Evolutionary conservation across 148 eudicot genomes (phyloP).

Genomic region (Fagopyrum homotropicum): DNA sequence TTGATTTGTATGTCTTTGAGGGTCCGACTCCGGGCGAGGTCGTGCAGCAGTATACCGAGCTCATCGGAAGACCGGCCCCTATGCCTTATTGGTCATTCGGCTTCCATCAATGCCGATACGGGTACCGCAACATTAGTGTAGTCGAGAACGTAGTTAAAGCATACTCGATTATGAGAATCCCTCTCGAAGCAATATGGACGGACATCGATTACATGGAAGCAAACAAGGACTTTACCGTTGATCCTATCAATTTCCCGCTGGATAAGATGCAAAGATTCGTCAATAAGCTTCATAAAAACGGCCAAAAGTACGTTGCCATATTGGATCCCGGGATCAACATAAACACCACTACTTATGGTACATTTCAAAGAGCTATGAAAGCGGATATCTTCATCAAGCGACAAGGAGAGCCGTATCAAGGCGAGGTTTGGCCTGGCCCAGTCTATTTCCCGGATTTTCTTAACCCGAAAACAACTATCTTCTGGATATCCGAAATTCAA

Average conservation of each 20-base stretch:
- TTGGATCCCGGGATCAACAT: conserved; percentile 27
- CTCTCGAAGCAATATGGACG: conserved; percentile 78
- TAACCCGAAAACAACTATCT: conserved; percentile 24
- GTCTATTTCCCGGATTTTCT: conserved; percentile 17
- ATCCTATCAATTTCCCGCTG: no score
- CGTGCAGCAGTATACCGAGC: conserved; percentile 58
- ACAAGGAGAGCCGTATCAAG: conserved; percentile 35
- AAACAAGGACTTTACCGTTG: conserved; percentile 42
- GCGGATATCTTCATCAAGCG: conserved; percentile 37
- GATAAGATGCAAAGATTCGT: no score
- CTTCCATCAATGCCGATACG: conserved; percentile 78
- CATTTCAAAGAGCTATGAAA: conserved; percentile 32
- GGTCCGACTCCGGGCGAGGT: conserved; percentile 52
- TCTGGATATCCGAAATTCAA: conserved; percentile 17
- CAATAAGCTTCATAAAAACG: no score
- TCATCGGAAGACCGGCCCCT: conserved; percentile 35
- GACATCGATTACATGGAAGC: conserved; percentile 84
- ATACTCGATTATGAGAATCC: conserved; percentile 51
- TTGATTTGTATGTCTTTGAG: conserved; percentile 62
- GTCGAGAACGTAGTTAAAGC: conserved; percentile 49
- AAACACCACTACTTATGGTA: conserved; percentile 25
- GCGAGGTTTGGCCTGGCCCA: conserved; percentile 45
- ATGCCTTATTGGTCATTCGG: conserved; percentile 67
- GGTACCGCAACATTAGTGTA: conserved; percentile 48
- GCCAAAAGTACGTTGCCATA: no score